Conservation (phyloP, 2,329 filamentous ascomycete genomes). For the Chalara sp. region DNA sequence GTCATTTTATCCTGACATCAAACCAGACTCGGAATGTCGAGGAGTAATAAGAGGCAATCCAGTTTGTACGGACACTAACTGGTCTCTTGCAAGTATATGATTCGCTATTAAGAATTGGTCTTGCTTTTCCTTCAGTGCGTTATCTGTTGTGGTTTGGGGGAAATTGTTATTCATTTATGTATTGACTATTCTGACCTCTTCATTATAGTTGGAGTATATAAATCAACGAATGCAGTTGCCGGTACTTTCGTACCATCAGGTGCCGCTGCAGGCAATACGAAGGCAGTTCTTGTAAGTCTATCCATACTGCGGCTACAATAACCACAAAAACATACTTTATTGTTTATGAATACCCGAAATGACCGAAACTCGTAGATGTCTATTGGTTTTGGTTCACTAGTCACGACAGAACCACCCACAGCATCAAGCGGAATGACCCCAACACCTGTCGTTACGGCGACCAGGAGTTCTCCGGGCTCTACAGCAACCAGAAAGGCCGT, state of each 20-base stretch:
- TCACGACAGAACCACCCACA: background rate
- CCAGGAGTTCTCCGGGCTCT: background rate
- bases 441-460: background rate
- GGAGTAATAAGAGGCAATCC: constrained; percentile 2
- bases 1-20: background rate
- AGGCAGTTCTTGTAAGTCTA: background rate
- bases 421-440: background rate
- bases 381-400: background rate
- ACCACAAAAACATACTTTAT: background rate
- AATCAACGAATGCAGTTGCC: background rate
- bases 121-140: too few relatives aligned
- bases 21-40: constrained; percentile 5
- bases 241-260: background rate
- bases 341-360: background rate
- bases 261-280: background rate
- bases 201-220: background rate
- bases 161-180: background rate
- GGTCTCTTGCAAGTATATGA: background rate
- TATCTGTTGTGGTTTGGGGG: constrained; percentile 4
- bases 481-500: background rate
- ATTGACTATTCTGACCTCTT: too few relatives aligned
- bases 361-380: background rate
- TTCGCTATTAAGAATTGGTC: too few relatives aligned
- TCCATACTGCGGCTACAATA: too few relatives aligned
- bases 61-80: constrained; percentile 6